phyloP scores from a whole-genome alignment of 768 basidiomycete genomes.

The Clavaria fumosa region DNA sequence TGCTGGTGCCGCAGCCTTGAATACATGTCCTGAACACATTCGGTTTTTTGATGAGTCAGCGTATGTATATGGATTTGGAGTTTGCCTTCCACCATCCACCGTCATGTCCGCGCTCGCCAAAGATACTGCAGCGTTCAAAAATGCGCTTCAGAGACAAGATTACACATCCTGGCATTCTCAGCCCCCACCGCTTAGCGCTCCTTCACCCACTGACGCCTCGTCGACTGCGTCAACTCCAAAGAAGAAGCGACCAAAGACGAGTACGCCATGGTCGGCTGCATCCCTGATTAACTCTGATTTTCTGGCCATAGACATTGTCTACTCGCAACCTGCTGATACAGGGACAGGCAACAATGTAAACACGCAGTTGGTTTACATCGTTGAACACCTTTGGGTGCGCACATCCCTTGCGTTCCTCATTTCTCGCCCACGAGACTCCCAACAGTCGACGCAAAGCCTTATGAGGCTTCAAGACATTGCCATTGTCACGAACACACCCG shows the following conservation, averaged over 20 bases:
- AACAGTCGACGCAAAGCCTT: conserved; percentile 52
- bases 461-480: conserved; percentile 84
- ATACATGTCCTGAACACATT: too few relatives aligned
- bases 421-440: conserved; percentile 5
- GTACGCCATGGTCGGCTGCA: too few relatives aligned
- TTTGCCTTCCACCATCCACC: conserved; percentile 7
- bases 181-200: conserved; percentile 24
- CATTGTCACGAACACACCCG: conserved; percentile 60
- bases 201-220: conserved; percentile 14
- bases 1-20: too few relatives aligned
- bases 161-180: conserved; percentile 67
- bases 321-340: conserved; percentile 79
- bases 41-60: too few relatives aligned
- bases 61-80: too few relatives aligned
- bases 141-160: conserved; percentile 45
- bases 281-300: too few relatives aligned
- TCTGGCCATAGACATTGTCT: conserved; percentile 49
- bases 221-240: conserved; percentile 23
- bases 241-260: conserved; percentile 53
- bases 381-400: conserved; percentile 72
- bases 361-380: conserved; percentile 76
- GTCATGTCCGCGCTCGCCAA: conserved; percentile 54
- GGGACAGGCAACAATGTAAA: conserved; percentile 70
- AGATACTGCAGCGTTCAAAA: conserved; percentile 60
- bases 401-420: conserved; percentile 9